Percentiles rank a stretch among this genome's conserved stretches.
phyloP scores from a whole-genome alignment of 176 grass and related monocot genomes.

The Pontederia paniculata region DNA sequence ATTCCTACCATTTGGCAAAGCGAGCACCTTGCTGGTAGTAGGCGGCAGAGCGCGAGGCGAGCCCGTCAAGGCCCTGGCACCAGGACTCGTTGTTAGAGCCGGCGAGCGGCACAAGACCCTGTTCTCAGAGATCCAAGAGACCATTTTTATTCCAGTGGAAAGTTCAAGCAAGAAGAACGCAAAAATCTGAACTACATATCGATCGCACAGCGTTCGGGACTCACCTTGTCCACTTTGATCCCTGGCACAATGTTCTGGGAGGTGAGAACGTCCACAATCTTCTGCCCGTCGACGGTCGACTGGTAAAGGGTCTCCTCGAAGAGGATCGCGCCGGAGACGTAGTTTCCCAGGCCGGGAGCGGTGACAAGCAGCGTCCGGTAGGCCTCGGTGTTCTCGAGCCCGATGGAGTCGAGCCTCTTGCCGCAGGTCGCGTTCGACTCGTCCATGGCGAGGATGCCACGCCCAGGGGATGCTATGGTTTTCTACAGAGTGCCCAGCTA shows the following conservation, averaged over 20 bases:
- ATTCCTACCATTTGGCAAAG: conserved; percentile 18
- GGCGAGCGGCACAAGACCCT: conserved; percentile 15
- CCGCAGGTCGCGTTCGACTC: conserved; percentile 19
- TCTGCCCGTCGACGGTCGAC: conserved; percentile 5
- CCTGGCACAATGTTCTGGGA: conserved; percentile 15
- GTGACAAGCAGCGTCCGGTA: conserved; percentile 17
- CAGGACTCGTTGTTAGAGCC: conserved; percentile 16
- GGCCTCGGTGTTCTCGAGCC: conserved; percentile 20
- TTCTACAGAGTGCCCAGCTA: background rate
- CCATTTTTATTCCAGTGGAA: too few relatives aligned
- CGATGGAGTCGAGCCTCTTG: conserved; percentile 8
- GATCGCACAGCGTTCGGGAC: background rate
- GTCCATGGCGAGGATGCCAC: conserved; percentile 19
- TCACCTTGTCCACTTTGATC: conserved; percentile 21
- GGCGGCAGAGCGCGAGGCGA: conserved; percentile 18
- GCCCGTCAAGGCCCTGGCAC: conserved; percentile 18
- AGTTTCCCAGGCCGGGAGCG: conserved; percentile 7
- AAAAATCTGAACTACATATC: too few relatives aligned
- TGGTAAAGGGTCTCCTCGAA: conserved; percentile 23
- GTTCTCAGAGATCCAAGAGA: background rate
- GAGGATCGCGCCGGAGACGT: conserved; percentile 16
- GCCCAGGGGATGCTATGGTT: conserved; percentile 16
- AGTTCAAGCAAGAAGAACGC: too few relatives aligned
- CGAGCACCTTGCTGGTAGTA: conserved; percentile 23
- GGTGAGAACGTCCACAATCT: conserved; percentile 13